Base-by-base conservation (phyloP, 352 stramenopile species). In the Aphanomyces euteiches region DNA sequence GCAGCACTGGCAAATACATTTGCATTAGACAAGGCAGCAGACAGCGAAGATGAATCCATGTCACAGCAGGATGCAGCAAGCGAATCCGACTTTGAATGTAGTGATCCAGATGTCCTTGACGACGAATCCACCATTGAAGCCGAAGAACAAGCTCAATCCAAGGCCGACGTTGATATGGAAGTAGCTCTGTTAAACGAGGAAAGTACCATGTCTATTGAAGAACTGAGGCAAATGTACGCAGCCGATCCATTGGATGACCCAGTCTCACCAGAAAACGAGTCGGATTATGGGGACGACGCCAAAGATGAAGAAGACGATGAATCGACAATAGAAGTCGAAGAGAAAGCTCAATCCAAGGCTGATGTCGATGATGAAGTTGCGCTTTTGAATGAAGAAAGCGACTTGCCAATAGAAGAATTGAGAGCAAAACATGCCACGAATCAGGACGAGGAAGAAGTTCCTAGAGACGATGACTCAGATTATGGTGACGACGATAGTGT, bases 351-450 rank as follows among this genome's bases (percentile, higher is more conserved):
- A 70, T 60, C 73, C 5, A 69, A 47, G 63, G 34, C 65, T 47
- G 70, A 87, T 54, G 61, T 85, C 34, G 64, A 80, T 15, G 83
- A 93, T 6, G 96, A 99, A 74, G 73, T 99, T 8, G 82, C 79
- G 0, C 70, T 88, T 40, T 74, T 99, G 4, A 77, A 97, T 48
- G 74, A 84, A 73, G 95, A 99, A 66, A 88, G 78, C 28, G 87
- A 97, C 72, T 83, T 99, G 72, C 92, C 93, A 3, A 80, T 98
- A 37, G 95, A 99, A 15, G 82, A 90, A 57, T 68, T 93, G 36
- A 70, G 79, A 13, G 77, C 76, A 7, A 68, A 77, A 7, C 90
- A 92, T 47, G 76, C 78, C 19, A 37, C 3, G 54, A 61, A 45
- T 6, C 5, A n/a, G 15, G 19, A 61, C 19, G 54, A 61, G 17